Base-by-base conservation (phyloP, 164 flowering plant species). In the Magnolia kwangsiensis region DNA sequence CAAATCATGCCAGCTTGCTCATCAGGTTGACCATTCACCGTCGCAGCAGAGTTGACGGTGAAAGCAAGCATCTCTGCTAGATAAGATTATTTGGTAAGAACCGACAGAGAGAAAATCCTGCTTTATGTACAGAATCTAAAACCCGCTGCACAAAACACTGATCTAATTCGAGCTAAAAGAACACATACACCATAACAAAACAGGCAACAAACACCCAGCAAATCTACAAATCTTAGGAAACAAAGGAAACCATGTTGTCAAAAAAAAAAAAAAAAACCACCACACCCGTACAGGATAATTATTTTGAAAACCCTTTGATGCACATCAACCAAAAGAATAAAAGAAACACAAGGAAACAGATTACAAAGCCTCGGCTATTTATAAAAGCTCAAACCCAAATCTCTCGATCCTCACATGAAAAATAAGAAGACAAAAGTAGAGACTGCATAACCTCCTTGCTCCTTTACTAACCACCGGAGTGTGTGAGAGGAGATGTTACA, bases 391-490 rank as follows among this genome's bases (percentile, higher is more conserved):
- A 50, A 45, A 70, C 1, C 51, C 14, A 29, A 69, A 69, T 18
- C 45, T 4, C 71, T 16, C 24, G 27, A 23, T n/a, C 58, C 16
- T 49, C 71, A 5, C 71, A 50, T 45, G 72, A 59, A 49, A 49
- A 50, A 19, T 2, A 21, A 70, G 19, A 11, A 64, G 19, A 64
- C 21, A 13, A 21, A 64, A 64, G 20, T 18, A 20, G 67, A 64
- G 67, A 64, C 45, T n/a, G 27, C 67, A 64, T 50, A 2, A 19
- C 72, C 27, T 19, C 13, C 69, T 13, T 16, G 10, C 18, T 23
- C 58, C 51, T 68, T 16, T 51, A 64, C 88, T 83, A 96, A 29
- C 85, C 97, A 45, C 97, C 98, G 14, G 99, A 94, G 89, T 96
- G 99, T 8, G 98, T 88, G 69, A 91, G 89, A 10, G 92, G 88